Base-by-base conservation (phyloP, 495 filamentous ascomycete species). In the Talaromyces ruber region DNA sequence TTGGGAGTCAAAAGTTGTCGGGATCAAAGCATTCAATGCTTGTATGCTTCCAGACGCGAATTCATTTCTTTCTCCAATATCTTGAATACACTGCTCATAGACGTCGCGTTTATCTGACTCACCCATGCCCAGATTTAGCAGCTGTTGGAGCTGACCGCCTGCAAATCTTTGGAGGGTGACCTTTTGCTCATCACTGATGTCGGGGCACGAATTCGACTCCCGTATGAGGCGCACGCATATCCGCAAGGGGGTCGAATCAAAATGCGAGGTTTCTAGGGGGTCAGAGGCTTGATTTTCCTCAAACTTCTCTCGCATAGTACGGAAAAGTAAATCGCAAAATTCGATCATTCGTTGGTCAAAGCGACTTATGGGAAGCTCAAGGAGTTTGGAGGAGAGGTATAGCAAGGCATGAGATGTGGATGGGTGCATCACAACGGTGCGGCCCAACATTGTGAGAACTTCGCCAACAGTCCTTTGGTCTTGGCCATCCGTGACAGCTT, bases 401-500 rank as follows among this genome's bases (percentile, higher is more conserved):
- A 88, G 68, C 30, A 93, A 70, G 6, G 77, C 72, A 0, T 78
- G 71, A 22, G 81, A 74, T 0, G 76, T 68, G 6, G 68, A 64
- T 1, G 64, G 21, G 61, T 89, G 84, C 52, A 92, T 79, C 47
- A 76, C 71, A 43, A 88, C 74, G 29, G 92, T 88, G 21, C 81
- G 80, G 6, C 66, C 70, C n/a, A 93, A 80, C 89, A 97, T 95
- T 16, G 70, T 70, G 60, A 96, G 72, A 9, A 93, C 82, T 39
- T 93, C 92, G 25, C 88, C 86, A 18, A 91, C 88, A 37, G 93
- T 86, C 58, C 92, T 82, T 12, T 91, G 89, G 71, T 98, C 91
- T 66, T 89, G 90, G 60, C 90, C 94, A 26, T 88, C 86, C 2
- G 84, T 86, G 22, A 96, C 82, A 0, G 91, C 88, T 59, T 87